Evolutionary conservation across 2,329 filamentous ascomycete genomes (phyloP).

Genomic region (Plenodomus lindquistii): DNA sequence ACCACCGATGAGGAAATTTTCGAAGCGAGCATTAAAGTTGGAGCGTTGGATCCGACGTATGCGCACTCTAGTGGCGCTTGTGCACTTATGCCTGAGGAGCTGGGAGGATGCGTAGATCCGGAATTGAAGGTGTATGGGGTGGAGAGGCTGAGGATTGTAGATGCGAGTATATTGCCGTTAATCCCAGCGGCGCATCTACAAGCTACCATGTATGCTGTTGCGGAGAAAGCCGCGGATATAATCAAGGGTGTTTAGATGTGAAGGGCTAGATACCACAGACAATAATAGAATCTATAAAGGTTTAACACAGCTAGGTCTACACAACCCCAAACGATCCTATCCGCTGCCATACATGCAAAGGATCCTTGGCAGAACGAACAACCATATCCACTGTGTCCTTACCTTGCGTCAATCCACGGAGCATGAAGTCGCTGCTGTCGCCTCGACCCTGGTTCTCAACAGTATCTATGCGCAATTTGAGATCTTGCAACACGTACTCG

Average conservation of each 20-base stretch:
- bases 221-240: slow-evolving; percentile 32
- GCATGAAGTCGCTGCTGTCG: too few species aligned
- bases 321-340: too few species aligned
- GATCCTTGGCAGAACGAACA: too few species aligned
- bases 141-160: slow-evolving; percentile 22
- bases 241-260: slow-evolving; percentile 15
- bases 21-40: slow-evolving; percentile 4
- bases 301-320: too few species aligned
- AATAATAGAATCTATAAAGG: too few species aligned
- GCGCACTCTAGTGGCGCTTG: slow-evolving; percentile 20
- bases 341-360: too few species aligned
- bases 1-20: slow-evolving; percentile 20
- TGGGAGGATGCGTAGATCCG: slow-evolving; percentile 21
- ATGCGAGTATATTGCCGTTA: slow-evolving; percentile 26
- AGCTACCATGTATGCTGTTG: slow-evolving; percentile 30
- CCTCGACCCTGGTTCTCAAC: too few species aligned
- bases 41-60: slow-evolving; percentile 10
- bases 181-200: slow-evolving; percentile 24
- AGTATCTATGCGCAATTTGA: too few species aligned
- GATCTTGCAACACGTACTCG: too few species aligned
- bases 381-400: too few species aligned
- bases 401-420: too few species aligned
- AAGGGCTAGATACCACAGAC: too few species aligned
- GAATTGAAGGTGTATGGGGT: slow-evolving; percentile 22
- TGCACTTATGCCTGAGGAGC: slow-evolving; percentile 25